These are phyloP conservation scores for Colletotrichum phormii DNA, from an alignment of 2,329 filamentous ascomycete genomes.

Conservation along the genomic window DNA sequence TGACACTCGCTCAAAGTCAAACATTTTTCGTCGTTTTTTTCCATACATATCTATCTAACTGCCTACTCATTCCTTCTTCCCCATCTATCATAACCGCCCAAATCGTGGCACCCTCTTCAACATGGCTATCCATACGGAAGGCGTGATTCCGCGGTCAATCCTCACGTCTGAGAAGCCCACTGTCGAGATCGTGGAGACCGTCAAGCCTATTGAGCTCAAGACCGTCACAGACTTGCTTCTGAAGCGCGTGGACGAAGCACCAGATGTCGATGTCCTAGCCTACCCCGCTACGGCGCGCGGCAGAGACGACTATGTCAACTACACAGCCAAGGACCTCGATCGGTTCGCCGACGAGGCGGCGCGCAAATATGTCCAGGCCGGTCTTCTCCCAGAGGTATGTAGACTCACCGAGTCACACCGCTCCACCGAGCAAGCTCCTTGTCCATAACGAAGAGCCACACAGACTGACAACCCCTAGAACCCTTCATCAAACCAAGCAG, in stretches of 20 bases:
- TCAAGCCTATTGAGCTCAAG: constrained; percentile 21
- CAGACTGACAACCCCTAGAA: constrained; percentile 6
- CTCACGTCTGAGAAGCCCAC: constrained; percentile 24
- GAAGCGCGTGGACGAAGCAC: constrained; percentile 17
- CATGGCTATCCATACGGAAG: constrained; percentile 27
- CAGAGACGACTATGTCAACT: constrained; percentile 39
- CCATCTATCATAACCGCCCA: not conserved
- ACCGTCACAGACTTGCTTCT: constrained; percentile 24
- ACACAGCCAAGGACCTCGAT: constrained; percentile 41
- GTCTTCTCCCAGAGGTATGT: constrained; percentile 33
- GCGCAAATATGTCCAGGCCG: constrained; percentile 24
- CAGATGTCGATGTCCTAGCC: constrained; percentile 37
- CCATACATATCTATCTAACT: too few relatives aligned
- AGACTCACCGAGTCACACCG: not conserved
- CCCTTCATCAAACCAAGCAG: constrained; percentile 39
- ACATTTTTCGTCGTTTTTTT: not conserved
- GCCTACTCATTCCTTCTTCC: not conserved
- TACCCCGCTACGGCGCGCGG: constrained; percentile 40
- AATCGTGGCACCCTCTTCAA: not conserved
- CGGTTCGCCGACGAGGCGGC: constrained; percentile 40
- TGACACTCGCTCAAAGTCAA: not conserved
- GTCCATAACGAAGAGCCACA: not conserved
- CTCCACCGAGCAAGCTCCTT: not conserved
- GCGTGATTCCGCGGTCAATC: constrained; percentile 17
- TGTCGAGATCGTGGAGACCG: constrained; percentile 22